Base-by-base conservation (phyloP, 2,329 filamentous ascomycete genomes). In the Arthroderma sp. region DNA sequence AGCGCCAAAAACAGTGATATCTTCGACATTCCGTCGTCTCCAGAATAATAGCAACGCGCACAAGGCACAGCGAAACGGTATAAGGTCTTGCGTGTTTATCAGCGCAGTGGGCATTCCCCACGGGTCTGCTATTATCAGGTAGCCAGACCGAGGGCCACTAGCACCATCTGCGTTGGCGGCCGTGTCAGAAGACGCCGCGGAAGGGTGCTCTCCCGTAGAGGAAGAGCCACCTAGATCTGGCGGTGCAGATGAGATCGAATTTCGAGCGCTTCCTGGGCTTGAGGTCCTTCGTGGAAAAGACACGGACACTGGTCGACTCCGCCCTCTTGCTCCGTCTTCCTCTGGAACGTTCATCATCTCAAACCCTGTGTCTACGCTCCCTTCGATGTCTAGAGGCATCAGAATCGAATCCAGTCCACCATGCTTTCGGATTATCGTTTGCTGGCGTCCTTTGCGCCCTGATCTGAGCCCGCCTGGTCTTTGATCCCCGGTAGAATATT, bases 1-100 rank as follows among this genome's bases (percentile, higher is more conserved):
- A 35, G 86, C 85, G 23, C 91, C 91, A 69, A 96, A 97, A 56
- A 95, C 85, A 13, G 86, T 84, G 9, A 96, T 68, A 13, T 84
- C 88, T 67, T 85, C 84, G 43, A 95, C 85, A 28, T 80, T 79
- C 57, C 80, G 76, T 57, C 91, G 87, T 65, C 71, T 79, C 66
- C 81, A 81, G 17, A 85, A 76, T 63, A 86, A 75, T 58, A 84
- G 80, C 11, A 80, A 79, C 4, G 75, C 66, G 0, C 81, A 80
- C 11, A 87, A 72, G 0, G 84, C 81, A 0, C 85, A 87, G 49
- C 84, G 78, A 70, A 87, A 87, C 0, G 83, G 83, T 0, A 84
- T 87, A 17, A 87, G 72, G 63, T 86, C 84, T 58, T 81, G 81
- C 0, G 84, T 84, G 63, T 85, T 86, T 60, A 88, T 73, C 17